Conservation (phyloP, 163 green algal genomes). For the Chlamydomonas reinhardtii region DNA sequence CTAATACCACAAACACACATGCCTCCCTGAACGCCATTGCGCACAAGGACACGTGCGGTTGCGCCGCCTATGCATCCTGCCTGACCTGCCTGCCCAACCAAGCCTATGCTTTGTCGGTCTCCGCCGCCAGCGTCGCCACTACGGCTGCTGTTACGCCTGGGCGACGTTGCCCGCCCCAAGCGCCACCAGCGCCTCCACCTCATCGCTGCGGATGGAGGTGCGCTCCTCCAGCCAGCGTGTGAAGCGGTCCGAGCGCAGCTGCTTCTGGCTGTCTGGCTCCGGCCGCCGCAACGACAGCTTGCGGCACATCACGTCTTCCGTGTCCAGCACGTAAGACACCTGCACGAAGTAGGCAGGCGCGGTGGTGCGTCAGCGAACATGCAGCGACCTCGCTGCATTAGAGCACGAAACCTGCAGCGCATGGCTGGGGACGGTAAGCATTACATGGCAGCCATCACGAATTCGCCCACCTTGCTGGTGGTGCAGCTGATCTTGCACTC, state of each 20-base stretch:
- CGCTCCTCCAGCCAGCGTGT: conserved; percentile 47
- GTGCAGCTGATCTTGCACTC: conserved; percentile 96
- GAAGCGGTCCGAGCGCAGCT: conserved; percentile 49
- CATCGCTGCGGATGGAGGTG: conserved; percentile 22
- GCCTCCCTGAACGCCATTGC: no score
- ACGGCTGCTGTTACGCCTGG: neutral
- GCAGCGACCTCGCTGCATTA: no score
- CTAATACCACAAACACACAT: no score
- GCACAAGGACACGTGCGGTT: no score
- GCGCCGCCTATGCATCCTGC: no score
- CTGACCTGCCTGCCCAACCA: no score
- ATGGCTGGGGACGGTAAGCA: no score
- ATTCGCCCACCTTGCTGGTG: conserved; percentile 78
- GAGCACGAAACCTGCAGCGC: no score
- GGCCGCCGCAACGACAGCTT: conserved; percentile 9
- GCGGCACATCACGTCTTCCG: conserved; percentile 89
- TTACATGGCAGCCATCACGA: neutral
- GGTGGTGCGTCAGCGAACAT: neutral
- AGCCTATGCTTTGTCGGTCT: no score
- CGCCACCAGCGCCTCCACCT: conserved; percentile 46
- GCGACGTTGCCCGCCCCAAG: conserved; percentile 6
- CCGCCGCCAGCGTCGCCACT: no score
- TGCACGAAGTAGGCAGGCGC: conserved; percentile 40
- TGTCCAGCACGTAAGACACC: conserved; percentile 97
- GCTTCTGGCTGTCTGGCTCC: conserved; percentile 29